Conservation (phyloP, 805 yeast genomes). For the Lachancea nothofagi region DNA sequence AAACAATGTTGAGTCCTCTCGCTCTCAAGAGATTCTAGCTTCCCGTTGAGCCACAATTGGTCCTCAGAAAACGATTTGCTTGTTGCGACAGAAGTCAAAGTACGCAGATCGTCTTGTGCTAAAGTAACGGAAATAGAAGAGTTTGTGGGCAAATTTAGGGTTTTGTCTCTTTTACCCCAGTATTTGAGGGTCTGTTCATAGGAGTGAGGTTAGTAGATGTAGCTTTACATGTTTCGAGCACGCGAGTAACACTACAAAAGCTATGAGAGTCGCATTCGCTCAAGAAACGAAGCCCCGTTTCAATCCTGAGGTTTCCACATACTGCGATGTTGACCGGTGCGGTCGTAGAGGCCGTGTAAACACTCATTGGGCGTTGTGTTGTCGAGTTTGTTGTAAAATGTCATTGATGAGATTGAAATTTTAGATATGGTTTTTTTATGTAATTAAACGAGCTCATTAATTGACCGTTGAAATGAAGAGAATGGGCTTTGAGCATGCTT, state of each 20-base stretch:
- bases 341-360: conserved; percentile 74
- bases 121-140: conserved; percentile 93
- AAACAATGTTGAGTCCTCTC: conserved; percentile 68
- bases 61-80: conserved; percentile 53
- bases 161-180: conserved; percentile 96
- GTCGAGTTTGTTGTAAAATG: too few species aligned
- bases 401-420: too few species aligned
- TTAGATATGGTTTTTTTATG: too few species aligned
- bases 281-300: too few species aligned
- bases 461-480: too few species aligned
- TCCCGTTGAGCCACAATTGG: conserved; percentile 81
- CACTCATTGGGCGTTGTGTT: conserved; percentile 36
- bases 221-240: background rate
- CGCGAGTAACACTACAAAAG: background rate
- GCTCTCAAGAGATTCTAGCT: conserved; percentile 61
- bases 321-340: conserved; percentile 98
- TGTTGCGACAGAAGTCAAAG: conserved; percentile 84
- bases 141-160: conserved; percentile 89
- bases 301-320: conserved; percentile 32
- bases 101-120: conserved; percentile 83
- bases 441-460: too few species aligned
- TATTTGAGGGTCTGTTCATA: conserved; percentile 71
- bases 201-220: conserved; percentile 11
- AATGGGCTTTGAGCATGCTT: too few species aligned
- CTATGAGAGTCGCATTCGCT: background rate